Evolutionary conservation across 768 basidiomycete species (phyloP).

Genomic region (Serendipita sp.): DNA sequence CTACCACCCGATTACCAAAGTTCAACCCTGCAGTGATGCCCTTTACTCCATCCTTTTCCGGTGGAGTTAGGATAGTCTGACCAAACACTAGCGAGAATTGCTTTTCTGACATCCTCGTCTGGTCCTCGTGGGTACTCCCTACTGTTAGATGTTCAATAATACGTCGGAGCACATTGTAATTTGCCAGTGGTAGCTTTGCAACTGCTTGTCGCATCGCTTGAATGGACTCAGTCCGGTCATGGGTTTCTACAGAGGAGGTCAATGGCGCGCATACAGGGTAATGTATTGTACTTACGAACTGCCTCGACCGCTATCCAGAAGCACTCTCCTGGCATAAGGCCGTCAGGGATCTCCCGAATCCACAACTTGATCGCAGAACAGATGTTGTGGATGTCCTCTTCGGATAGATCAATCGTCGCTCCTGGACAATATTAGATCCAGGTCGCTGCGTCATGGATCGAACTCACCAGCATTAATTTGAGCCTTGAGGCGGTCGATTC

Average conservation of each 20-base stretch:
- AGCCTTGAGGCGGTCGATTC: conserved; percentile 53
- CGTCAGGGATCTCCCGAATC: conserved; percentile 70
- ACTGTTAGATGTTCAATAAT: conserved; percentile 64
- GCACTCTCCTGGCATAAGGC: conserved; percentile 51
- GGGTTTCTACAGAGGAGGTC: conserved; percentile 33
- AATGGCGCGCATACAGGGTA: conserved; percentile 9
- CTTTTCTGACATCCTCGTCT: conserved; percentile 80
- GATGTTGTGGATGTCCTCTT: conserved; percentile 61
- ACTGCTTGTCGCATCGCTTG: conserved; percentile 48
- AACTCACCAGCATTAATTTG: conserved; percentile 52
- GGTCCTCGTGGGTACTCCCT: conserved; percentile 62
- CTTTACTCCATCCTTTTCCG: conserved; percentile 52
- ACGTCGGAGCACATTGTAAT: conserved; percentile 65
- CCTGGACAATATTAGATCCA: conserved; percentile 28
- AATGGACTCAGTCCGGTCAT: conserved; percentile 51
- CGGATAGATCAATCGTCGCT: conserved; percentile 15
- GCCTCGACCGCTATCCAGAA: conserved; percentile 56
- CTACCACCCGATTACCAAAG: conserved; percentile 55
- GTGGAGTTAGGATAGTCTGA: conserved; percentile 60
- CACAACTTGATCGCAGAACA: conserved; percentile 73
- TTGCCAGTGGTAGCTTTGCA: conserved; percentile 47
- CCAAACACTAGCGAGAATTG: conserved; percentile 76
- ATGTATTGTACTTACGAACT: conserved; percentile 36
- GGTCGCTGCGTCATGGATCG: conserved; percentile 23
- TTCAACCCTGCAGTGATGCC: conserved; percentile 71